These are phyloP conservation scores for Euphorbia peplus DNA, from an alignment of 345 rosid species.

Conservation along the genomic window DNA sequence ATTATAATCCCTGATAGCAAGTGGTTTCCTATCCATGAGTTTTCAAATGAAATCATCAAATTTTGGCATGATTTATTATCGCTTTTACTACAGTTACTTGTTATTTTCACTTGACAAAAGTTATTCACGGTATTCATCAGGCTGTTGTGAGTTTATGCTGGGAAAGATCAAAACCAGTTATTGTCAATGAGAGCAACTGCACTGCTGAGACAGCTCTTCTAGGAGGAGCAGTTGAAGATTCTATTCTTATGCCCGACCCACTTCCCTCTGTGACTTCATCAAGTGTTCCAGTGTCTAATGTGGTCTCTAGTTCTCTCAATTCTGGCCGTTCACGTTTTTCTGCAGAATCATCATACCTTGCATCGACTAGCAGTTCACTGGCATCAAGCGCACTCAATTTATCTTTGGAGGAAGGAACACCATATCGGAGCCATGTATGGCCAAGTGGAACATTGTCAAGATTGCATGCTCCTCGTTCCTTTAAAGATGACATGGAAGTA, in stretches of 20 bases:
- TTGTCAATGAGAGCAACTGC: slow-evolving; percentile 74
- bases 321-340: slow-evolving; percentile 36
- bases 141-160: slow-evolving; percentile 94
- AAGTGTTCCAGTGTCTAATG: slow-evolving; percentile 46
- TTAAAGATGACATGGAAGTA: slow-evolving; percentile 89
- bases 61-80: neutral
- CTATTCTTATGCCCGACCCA: slow-evolving; percentile 94
- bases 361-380: slow-evolving; percentile 35
- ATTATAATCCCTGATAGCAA: neutral
- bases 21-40: neutral
- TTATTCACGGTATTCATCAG: slow-evolving; percentile 39
- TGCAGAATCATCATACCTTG: slow-evolving; percentile 38
- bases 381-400: slow-evolving; percentile 31
- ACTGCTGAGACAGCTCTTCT: slow-evolving; percentile 85
- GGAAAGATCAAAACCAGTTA: slow-evolving; percentile 92
- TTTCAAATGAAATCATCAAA: neutral
- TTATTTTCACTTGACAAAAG: slow-evolving; percentile 25
- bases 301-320: slow-evolving; percentile 46
- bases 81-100: slow-evolving; percentile 5
- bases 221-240: slow-evolving; percentile 84
- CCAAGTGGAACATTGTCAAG: slow-evolving; percentile 68
- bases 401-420: slow-evolving; percentile 68
- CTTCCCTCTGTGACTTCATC: slow-evolving; percentile 73
- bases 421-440: slow-evolving; percentile 55
- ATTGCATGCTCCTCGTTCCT: slow-evolving; percentile 70